phyloP scores from a whole-genome alignment of 139 green algal species.

The Zygnema cylindricum region DNA sequence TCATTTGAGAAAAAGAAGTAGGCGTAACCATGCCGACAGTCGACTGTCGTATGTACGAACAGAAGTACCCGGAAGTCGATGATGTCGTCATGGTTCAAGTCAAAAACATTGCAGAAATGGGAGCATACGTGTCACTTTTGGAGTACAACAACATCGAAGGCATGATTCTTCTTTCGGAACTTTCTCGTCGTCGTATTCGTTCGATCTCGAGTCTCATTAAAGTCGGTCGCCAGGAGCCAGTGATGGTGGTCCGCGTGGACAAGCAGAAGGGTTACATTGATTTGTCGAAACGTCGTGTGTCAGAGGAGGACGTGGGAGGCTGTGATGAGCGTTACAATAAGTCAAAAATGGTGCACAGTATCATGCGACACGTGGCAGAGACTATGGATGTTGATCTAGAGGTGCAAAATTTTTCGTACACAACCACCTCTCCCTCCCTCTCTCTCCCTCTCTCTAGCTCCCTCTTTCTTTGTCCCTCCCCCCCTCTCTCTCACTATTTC shows the following conservation, averaged over 20 bases:
- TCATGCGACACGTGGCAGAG: slow-evolving; percentile 97
- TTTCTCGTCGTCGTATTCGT: slow-evolving; percentile 95
- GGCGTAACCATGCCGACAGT: slow-evolving; percentile 46
- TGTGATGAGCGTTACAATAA: slow-evolving; percentile 96
- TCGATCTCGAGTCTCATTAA: slow-evolving; percentile 99
- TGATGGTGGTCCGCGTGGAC: slow-evolving; percentile 99
- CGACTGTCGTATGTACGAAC: slow-evolving; percentile 93
- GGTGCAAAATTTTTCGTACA: slow-evolving; percentile 39
- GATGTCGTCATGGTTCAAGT: slow-evolving; percentile 97
- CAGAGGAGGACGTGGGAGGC: slow-evolving; percentile 85
- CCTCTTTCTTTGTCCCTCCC: no score
- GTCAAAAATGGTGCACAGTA: slow-evolving; percentile 96
- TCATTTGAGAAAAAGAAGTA: no score
- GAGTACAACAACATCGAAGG: slow-evolving; percentile 93
- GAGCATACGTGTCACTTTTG: slow-evolving; percentile 95
- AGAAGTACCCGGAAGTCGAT: slow-evolving; percentile 95
- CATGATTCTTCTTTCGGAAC: slow-evolving; percentile 99
- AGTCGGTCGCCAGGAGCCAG: slow-evolving; percentile 94
- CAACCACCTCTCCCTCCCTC: no score
- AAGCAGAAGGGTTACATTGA: slow-evolving; percentile 99
- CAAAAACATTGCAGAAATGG: slow-evolving; percentile 90
- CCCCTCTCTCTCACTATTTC: no score
- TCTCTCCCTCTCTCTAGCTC: no score
- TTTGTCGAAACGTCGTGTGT: slow-evolving; percentile 95
- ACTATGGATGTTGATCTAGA: slow-evolving; percentile 79